phyloP scores from a whole-genome alignment of 768 basidiomycete genomes.

The Auricularia heimuer region DNA sequence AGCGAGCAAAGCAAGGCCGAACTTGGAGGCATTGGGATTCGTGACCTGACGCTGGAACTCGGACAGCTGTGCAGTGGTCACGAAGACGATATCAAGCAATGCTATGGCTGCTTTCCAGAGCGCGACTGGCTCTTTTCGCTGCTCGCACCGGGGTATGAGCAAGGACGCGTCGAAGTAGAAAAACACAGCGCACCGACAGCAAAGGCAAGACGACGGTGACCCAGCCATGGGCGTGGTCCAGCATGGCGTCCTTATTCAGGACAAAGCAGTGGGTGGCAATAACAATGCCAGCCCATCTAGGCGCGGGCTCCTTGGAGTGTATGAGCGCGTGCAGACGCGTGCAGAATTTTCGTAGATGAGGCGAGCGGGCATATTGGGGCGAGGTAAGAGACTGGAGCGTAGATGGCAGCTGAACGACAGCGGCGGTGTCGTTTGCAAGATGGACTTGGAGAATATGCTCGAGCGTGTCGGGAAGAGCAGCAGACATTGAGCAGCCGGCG shows the following conservation, averaged over 20 bases:
- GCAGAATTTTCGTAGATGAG: constrained; percentile 66
- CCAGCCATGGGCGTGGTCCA: constrained; percentile 69
- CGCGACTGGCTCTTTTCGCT: constrained; percentile 63
- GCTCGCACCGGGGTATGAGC: constrained; percentile 14
- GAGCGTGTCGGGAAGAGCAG: constrained; percentile 12
- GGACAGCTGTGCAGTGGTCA: constrained; percentile 44
- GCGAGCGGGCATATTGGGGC: constrained; percentile 46
- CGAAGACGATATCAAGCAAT: constrained; percentile 53
- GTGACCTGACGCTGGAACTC: constrained; percentile 79
- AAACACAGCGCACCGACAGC: constrained; percentile 51
- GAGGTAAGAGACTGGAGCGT: constrained; percentile 45
- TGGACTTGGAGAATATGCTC: constrained; percentile 61
- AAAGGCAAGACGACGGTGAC: constrained; percentile 51
- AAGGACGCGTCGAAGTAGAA: constrained; percentile 12
- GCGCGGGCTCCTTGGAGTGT: constrained; percentile 66
- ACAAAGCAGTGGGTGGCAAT: constrained; percentile 58
- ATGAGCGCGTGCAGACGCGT: constrained; percentile 64
- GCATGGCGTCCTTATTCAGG: constrained; percentile 47
- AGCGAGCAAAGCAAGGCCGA: constrained; percentile 46
- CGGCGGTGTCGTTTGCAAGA: constrained; percentile 56
- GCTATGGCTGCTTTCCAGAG: constrained; percentile 54
- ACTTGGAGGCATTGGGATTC: constrained; percentile 62
- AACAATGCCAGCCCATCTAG: constrained; percentile 72
- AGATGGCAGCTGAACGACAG: constrained; percentile 49
- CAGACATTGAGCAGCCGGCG: neutral